These are phyloP conservation scores for Trichoderma erinaceum DNA, from an alignment of 495 filamentous ascomycete genomes.

Conservation along the genomic window DNA sequence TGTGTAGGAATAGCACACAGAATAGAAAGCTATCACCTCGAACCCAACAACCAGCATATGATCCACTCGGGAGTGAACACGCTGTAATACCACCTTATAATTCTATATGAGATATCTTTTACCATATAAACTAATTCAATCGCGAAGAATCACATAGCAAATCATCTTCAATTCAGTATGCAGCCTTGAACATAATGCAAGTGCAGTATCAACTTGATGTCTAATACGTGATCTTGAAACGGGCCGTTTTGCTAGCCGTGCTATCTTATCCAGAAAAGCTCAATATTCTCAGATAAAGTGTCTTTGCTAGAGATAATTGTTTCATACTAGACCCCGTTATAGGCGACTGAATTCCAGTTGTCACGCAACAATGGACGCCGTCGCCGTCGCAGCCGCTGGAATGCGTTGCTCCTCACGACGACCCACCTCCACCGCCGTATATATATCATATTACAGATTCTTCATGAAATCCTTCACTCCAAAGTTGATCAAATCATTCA, in stretches of 20 bases:
- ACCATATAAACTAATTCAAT: too few relatives aligned
- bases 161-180: too few relatives aligned
- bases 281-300: background rate
- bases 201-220: background rate
- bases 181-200: background rate
- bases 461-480: background rate
- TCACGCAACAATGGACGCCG: background rate
- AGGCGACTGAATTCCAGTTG: background rate
- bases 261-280: background rate
- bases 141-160: too few relatives aligned
- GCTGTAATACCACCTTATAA: too few relatives aligned
- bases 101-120: too few relatives aligned
- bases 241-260: background rate
- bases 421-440: background rate
- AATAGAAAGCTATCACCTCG: too few relatives aligned
- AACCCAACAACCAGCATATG: too few relatives aligned
- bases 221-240: background rate
- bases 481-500: background rate
- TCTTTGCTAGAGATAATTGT: background rate
- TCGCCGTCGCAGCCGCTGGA: constrained; percentile 10
- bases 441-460: background rate
- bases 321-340: background rate
- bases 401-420: constrained; percentile 12
- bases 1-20: too few relatives aligned
- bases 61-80: too few relatives aligned